A percentile compares a stretch with the other conserved stretches of the same genome.
Evolutionary conservation across 2,329 filamentous ascomycete species (phyloP).

Genomic region (Shiraia bambusicola): DNA sequence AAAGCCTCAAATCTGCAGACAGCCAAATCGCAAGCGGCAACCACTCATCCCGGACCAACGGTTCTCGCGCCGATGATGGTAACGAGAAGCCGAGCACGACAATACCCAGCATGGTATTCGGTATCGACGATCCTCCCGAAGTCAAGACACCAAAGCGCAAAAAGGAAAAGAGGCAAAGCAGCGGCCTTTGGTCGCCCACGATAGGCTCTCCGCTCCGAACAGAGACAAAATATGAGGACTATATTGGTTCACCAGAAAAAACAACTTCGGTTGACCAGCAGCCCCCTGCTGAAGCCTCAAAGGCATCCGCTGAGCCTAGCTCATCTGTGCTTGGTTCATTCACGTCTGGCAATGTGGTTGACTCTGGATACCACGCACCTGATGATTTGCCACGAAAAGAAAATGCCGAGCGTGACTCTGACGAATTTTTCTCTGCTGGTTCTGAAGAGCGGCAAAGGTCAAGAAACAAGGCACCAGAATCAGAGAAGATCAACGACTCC

Average conservation of each 20-base stretch:
- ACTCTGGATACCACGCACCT: constrained; percentile 40
- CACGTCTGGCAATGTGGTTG: constrained; percentile 22
- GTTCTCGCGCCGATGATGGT: constrained; percentile 15
- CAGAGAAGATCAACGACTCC: constrained; percentile 18
- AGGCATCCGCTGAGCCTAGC: constrained; percentile 15
- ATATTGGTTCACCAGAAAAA: constrained; percentile 31
- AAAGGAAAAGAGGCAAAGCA: constrained; percentile 49
- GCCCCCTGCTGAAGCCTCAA: constrained; percentile 17
- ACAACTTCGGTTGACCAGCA: constrained; percentile 15
- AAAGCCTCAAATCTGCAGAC: constrained; percentile 28
- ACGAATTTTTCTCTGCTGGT: constrained; percentile 38
- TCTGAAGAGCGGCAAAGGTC: constrained; percentile 33
- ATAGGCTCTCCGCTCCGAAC: constrained; percentile 48
- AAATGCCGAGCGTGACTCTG: constrained; percentile 32
- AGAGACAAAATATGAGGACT: constrained; percentile 50
- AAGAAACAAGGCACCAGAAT: constrained; percentile 20
- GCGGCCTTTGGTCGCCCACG: constrained; percentile 44
- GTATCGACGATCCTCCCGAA: constrained; percentile 36
- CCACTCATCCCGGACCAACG: constrained; percentile 20
- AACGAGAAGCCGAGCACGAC: constrained; percentile 20
- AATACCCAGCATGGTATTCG: constrained; percentile 39
- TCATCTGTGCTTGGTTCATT: constrained; percentile 16
- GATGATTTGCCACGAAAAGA: constrained; percentile 26
- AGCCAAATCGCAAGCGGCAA: constrained; percentile 12
- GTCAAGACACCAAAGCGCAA: constrained; percentile 50